Conservation (phyloP, 768 basidiomycete genomes). For the Tulasnella sp. region DNA sequence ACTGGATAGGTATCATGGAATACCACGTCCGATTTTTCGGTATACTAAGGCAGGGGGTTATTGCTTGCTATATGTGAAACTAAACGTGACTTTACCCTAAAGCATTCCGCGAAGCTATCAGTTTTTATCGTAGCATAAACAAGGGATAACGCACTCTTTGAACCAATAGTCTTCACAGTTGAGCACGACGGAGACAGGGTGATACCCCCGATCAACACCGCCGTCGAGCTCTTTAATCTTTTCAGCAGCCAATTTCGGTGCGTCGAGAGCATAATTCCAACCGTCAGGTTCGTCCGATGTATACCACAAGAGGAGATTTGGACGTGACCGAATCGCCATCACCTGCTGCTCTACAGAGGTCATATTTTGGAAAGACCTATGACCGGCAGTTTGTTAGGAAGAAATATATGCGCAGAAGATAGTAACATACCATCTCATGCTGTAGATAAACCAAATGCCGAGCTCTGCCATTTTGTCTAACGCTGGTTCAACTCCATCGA, state of each 20-base stretch:
- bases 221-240: slow-evolving; percentile 20
- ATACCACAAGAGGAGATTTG: slow-evolving; percentile 33
- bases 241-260: slow-evolving; percentile 16
- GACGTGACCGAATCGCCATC: slow-evolving; percentile 47
- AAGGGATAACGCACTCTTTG: too few relatives aligned
- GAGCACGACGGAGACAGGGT: slow-evolving; percentile 23
- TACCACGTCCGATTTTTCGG: slow-evolving; percentile 20
- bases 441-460: slow-evolving; percentile 64
- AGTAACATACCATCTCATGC: slow-evolving; percentile 58
- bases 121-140: too few relatives aligned
- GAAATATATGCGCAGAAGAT: too few relatives aligned
- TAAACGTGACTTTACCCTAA: too few relatives aligned
- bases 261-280: slow-evolving; percentile 16
- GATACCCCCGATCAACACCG: too few relatives aligned
- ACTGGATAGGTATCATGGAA: slow-evolving; percentile 19
- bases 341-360: slow-evolving; percentile 55
- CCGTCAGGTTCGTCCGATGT: slow-evolving; percentile 23
- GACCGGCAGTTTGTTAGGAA: slow-evolving; percentile 4
- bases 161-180: slow-evolving; percentile 24
- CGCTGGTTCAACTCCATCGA: slow-evolving; percentile 43
- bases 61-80: too few relatives aligned
- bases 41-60: too few relatives aligned
- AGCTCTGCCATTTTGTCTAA: slow-evolving; percentile 61
- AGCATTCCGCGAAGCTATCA: too few relatives aligned
- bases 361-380: slow-evolving; percentile 48